A percentile compares a stretch with the other conserved stretches of the same genome.
Conservation (phyloP, 352 stramenopile species). For the Pythium brachiatum region DNA sequence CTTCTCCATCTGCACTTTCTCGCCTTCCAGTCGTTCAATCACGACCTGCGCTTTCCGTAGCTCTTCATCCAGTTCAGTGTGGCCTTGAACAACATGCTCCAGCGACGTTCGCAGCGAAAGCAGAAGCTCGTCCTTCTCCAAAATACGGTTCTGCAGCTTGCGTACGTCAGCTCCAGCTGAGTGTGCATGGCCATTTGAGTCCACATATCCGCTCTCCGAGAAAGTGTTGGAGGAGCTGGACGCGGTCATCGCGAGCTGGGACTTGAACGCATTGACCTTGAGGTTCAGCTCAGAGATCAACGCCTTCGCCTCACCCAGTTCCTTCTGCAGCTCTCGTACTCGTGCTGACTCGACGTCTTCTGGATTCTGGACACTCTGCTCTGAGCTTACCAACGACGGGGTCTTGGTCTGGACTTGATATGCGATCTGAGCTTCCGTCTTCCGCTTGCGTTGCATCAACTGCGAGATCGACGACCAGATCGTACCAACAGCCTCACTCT, state of each 20-base stretch:
- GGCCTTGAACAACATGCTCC: conserved; percentile 36
- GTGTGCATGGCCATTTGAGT: not conserved
- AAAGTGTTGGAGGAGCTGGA: conserved; percentile 20
- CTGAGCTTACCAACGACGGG: conserved; percentile 8
- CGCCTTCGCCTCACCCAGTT: conserved; percentile 23
- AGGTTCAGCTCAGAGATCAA: conserved; percentile 25
- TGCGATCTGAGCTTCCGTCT: conserved; percentile 32
- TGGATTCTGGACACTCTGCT: not conserved
- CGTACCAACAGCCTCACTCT: conserved; percentile 25
- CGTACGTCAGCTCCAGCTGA: conserved; percentile 6
- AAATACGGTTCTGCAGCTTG: conserved; percentile 25
- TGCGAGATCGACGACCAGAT: conserved; percentile 31
- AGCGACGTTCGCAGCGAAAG: conserved; percentile 31
- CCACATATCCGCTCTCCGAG: not conserved
- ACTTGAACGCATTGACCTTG: conserved; percentile 29
- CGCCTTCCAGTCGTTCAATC: conserved; percentile 31
- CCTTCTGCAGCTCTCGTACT: conserved; percentile 9
- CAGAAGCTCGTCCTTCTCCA: conserved; percentile 49
- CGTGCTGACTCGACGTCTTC: not conserved
- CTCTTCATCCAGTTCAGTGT: conserved; percentile 44
- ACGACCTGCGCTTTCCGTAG: conserved; percentile 24
- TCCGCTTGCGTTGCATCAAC: conserved; percentile 47
- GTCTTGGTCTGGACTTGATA: conserved; percentile 25
- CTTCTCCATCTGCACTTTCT: conserved; percentile 47
- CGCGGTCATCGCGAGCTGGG: conserved; percentile 14